These are phyloP conservation scores for Aspergillus sp. DNA, from an alignment of 2,329 filamentous ascomycete species.

Conservation along the genomic window DNA sequence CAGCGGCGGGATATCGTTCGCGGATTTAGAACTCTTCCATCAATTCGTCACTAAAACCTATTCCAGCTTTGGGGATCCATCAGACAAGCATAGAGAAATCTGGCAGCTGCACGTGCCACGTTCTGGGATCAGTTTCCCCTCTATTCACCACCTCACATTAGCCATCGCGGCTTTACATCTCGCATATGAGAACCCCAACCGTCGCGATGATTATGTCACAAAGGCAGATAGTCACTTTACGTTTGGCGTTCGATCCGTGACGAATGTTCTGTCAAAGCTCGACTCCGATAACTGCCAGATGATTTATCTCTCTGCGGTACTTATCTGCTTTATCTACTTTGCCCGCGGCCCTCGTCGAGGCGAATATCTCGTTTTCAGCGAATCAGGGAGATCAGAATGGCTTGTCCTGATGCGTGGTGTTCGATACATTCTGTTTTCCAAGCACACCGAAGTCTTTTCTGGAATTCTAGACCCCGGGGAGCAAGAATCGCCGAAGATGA, in stretches of 20 bases:
- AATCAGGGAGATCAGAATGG: slow-evolving; percentile 31
- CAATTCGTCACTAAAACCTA: slow-evolving; percentile 29
- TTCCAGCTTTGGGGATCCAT: slow-evolving; percentile 24
- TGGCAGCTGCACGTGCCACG: slow-evolving; percentile 31
- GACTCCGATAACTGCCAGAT: slow-evolving; percentile 30
- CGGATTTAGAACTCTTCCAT: slow-evolving; percentile 33
- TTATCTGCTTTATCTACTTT: slow-evolving; percentile 38
- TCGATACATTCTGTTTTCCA: slow-evolving; percentile 20
- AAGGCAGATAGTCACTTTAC: slow-evolving; percentile 36
- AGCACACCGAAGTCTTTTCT: slow-evolving; percentile 23
- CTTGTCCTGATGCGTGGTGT: slow-evolving; percentile 33
- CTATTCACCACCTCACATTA: slow-evolving; percentile 34
- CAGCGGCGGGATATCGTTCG: slow-evolving; percentile 21
- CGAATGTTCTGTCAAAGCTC: slow-evolving; percentile 25
- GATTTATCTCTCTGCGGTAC: slow-evolving; percentile 31
- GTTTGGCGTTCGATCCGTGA: slow-evolving; percentile 34
- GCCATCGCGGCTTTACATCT: slow-evolving; percentile 32
- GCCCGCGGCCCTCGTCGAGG: slow-evolving; percentile 27
- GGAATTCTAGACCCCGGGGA: slow-evolving; percentile 21
- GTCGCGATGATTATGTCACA: slow-evolving; percentile 20
- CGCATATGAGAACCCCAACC: slow-evolving; percentile 18
- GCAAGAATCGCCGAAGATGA: slow-evolving; percentile 1
- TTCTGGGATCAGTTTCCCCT: slow-evolving; percentile 32
- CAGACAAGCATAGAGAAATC: slow-evolving; percentile 22
- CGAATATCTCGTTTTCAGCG: slow-evolving; percentile 36